Percentiles rank a stretch among this genome's conserved stretches.
These are phyloP conservation scores for Verticillium longisporum DNA, from an alignment of 2,329 filamentous ascomycete genomes.

Conservation along the genomic window DNA sequence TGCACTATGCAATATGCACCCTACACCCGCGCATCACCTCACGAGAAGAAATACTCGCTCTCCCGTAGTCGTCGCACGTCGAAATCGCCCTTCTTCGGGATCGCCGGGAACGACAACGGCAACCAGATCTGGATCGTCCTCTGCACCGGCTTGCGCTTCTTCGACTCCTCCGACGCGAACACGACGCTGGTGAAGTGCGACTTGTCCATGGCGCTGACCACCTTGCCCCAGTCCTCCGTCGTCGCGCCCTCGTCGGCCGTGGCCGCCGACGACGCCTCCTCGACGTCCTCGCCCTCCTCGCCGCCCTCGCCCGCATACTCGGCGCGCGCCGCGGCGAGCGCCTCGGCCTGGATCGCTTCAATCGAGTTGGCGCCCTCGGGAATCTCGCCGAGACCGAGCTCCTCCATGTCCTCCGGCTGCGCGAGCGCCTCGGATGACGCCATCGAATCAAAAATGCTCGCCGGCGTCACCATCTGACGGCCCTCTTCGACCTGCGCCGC, in stretches of 20 bases:
- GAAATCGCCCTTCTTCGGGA: constrained; percentile 77
- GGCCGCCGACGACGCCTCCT: constrained; percentile 11
- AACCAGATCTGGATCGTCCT: constrained; percentile 58
- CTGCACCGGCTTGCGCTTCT: constrained; percentile 13
- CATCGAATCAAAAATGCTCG: constrained; percentile 60
- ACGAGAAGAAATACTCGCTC: constrained; percentile 83
- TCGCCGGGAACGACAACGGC: constrained; percentile 68
- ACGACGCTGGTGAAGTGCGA: constrained; percentile 26
- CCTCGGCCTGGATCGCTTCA: constrained; percentile 10
- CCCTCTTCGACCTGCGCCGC: constrained; percentile 61
- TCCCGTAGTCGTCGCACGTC: constrained; percentile 59
- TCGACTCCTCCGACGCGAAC: constrained; percentile 14
- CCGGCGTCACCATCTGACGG: constrained; percentile 70
- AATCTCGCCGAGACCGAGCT: constrained; percentile 40
- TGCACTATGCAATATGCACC: not conserved
- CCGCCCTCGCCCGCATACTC: not conserved
- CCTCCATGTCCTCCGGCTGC: constrained; percentile 34
- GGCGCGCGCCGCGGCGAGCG: constrained; percentile 8
- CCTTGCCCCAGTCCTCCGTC: constrained; percentile 10
- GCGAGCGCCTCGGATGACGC: constrained; percentile 46
- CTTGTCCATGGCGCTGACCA: constrained; percentile 17
- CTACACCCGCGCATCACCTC: constrained; percentile 14
- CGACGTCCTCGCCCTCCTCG: constrained; percentile 10
- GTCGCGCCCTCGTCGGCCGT: not conserved
- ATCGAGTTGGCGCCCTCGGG: constrained; percentile 17